phyloP scores from a whole-genome alignment of 106 monocot species.

The Dendrobium huoshanense region DNA sequence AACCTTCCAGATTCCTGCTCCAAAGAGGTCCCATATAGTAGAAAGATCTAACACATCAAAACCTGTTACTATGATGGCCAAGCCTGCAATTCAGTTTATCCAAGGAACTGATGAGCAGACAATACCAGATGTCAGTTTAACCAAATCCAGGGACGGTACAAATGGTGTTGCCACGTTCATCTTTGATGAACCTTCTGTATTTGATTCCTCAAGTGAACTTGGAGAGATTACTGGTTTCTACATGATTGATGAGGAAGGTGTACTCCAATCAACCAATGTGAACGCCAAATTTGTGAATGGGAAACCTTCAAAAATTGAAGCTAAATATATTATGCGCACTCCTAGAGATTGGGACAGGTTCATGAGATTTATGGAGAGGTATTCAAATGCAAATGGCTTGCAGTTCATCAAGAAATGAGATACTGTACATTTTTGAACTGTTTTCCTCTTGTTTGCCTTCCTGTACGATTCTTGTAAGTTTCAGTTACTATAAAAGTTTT shows the following conservation, averaged over 20 bases:
- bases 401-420: conserved; percentile 83
- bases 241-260: conserved; percentile 99
- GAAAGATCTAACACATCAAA: not conserved
- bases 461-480: not conserved
- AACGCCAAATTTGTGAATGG: conserved; percentile 97
- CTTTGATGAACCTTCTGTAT: conserved; percentile 84
- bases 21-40: conserved; percentile 1
- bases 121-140: conserved; percentile 76
- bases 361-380: conserved; percentile 99
- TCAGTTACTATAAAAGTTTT: too few relatives aligned
- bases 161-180: conserved; percentile 80
- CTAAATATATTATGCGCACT: conserved; percentile 85
- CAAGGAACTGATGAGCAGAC: conserved; percentile 91
- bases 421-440: conserved; percentile 4
- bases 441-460: not conserved
- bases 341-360: conserved; percentile 88
- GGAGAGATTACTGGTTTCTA: conserved; percentile 93
- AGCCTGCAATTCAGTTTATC: conserved; percentile 82
- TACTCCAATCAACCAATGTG: conserved; percentile 87
- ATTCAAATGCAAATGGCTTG: conserved; percentile 83
- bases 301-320: conserved; percentile 81
- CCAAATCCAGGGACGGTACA: conserved; percentile 83
- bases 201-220: conserved; percentile 82
- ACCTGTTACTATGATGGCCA: conserved; percentile 52
- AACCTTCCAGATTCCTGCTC: conserved; percentile 27